Base-by-base conservation (phyloP, 2,329 filamentous ascomycete genomes). In the Trichophyton verrucosum region DNA sequence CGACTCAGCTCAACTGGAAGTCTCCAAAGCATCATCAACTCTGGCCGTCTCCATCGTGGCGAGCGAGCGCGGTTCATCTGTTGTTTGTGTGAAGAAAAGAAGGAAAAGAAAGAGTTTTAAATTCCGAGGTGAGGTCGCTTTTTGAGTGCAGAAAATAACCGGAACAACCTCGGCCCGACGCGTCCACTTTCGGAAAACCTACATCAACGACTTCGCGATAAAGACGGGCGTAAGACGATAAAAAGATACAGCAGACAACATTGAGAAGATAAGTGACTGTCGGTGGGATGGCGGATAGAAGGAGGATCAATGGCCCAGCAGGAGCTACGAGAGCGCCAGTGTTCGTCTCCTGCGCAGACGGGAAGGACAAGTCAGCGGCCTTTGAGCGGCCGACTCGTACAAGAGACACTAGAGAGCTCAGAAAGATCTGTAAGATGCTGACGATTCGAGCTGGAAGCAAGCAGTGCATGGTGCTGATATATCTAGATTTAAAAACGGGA, bases 231-330 rank as follows among this genome's bases (percentile, higher is more conserved):
- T 9, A n/a, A 56, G 30, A 13, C 36, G 17, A 42, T 53, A 20
- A 44, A 15, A 20, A 56, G 11, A 30, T 22, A 13, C 38, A 22
- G 8, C 8, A 38, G 15, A 33, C 47, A n/a, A 4, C 40, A 46
- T 42, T 11, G 49, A 44, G 33, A 3, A 38, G 2, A 38, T 3
- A 13, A 13, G 33, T 38, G 8, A 38, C 33, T 13, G 33, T 38
- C 40, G 27, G 30, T 22, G 66, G 68, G 61, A 91, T 91, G 88
- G 79, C 87, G 61, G 94, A 99, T 73, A 84, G 91, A 73, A 86
- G 92, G 76, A 85, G 94, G 68, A 85, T 96, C 66, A 97, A 97
- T 75, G 90, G 90, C 3, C 94, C 94, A 5, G 79, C 85, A 46
- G 88, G 89, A 59, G 83, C 84, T 30, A 97, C 91, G 7, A 76